These are phyloP conservation scores for Boletus rex-veris DNA, from an alignment of 768 basidiomycete species.

Conservation along the genomic window DNA sequence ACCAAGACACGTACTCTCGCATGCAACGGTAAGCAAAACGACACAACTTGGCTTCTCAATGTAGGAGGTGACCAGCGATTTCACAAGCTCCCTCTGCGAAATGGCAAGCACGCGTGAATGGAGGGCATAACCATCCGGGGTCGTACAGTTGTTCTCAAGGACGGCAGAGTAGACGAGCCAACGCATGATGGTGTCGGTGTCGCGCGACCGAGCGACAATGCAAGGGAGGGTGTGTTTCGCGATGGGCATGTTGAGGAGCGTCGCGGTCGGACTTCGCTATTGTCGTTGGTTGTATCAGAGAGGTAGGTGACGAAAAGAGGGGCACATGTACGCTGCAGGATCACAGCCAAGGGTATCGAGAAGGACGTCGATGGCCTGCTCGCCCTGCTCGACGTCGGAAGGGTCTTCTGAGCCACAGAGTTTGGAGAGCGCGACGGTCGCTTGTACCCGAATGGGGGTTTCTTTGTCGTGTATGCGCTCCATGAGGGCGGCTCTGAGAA, in stretches of 20 bases:
- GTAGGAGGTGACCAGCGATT: conserved; percentile 53
- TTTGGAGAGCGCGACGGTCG: conserved; percentile 74
- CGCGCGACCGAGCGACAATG: conserved; percentile 74
- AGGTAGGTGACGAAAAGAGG: not conserved
- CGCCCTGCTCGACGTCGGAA: conserved; percentile 48
- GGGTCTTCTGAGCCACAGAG: conserved; percentile 69
- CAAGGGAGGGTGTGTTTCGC: conserved; percentile 52
- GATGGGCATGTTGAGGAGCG: conserved; percentile 67
- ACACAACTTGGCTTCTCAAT: conserved; percentile 52
- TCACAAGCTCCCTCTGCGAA: conserved; percentile 63
- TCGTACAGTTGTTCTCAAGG: conserved; percentile 43
- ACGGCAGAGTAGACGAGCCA: conserved; percentile 66
- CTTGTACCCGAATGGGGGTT: conserved; percentile 68
- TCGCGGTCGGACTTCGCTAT: conserved; percentile 82
- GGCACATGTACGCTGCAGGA: conserved; percentile 60
- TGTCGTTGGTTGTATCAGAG: not conserved
- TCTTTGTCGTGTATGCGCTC: conserved; percentile 82
- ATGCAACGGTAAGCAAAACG: conserved; percentile 61
- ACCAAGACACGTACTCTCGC: conserved; percentile 21
- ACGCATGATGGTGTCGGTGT: conserved; percentile 72
- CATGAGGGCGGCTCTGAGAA: conserved; percentile 60
- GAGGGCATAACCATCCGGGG: conserved; percentile 34
- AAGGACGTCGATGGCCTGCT: conserved; percentile 52
- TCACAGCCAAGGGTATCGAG: conserved; percentile 68
- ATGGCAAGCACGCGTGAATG: conserved; percentile 67